Percentiles rank a stretch among this genome's conserved stretches.
Evolutionary conservation across 1,284 basidiomycete genomes (phyloP).

Genomic region (Heterobasidion occidentale): DNA sequence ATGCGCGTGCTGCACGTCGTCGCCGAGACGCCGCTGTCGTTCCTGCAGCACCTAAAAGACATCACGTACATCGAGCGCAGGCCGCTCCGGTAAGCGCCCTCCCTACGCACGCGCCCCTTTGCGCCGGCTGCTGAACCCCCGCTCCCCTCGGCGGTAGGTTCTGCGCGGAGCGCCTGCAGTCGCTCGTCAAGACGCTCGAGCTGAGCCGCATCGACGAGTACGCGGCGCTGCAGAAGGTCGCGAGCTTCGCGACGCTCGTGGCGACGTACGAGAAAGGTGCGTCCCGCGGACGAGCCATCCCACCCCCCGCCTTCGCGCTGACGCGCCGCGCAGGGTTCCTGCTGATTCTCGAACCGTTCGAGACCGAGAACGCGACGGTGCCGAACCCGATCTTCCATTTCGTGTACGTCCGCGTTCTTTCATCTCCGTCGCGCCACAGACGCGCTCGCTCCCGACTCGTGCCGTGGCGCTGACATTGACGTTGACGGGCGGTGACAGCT

Average conservation of each 20-base stretch:
- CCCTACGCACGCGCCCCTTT: constrained; percentile 29
- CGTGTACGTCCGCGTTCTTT: constrained; percentile 36
- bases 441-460: constrained; percentile 1
- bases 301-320: neutral
- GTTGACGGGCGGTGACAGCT: constrained; percentile 37
- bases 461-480: neutral
- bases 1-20: constrained; percentile 99
- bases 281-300: neutral
- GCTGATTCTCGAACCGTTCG: constrained; percentile 96
- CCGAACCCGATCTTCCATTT: constrained; percentile 99
- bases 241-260: constrained; percentile 93
- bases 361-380: constrained; percentile 97
- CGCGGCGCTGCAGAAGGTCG: constrained; percentile 89
- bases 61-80: constrained; percentile 98
- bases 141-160: constrained; percentile 47
- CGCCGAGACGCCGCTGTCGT: constrained; percentile 98
- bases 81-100: constrained; percentile 52
- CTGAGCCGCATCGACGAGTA: constrained; percentile 90
- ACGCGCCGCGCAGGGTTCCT: constrained; percentile 66
- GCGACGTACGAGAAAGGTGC: constrained; percentile 96
- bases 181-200: constrained; percentile 90
- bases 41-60: constrained; percentile 97
- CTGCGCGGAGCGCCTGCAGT: constrained; percentile 93
- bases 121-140: constrained; percentile 1
- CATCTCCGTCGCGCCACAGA: neutral